These are phyloP conservation scores for Pseudogymnoascus sp. DNA, from an alignment of 2,329 filamentous ascomycete genomes.

Conservation along the genomic window DNA sequence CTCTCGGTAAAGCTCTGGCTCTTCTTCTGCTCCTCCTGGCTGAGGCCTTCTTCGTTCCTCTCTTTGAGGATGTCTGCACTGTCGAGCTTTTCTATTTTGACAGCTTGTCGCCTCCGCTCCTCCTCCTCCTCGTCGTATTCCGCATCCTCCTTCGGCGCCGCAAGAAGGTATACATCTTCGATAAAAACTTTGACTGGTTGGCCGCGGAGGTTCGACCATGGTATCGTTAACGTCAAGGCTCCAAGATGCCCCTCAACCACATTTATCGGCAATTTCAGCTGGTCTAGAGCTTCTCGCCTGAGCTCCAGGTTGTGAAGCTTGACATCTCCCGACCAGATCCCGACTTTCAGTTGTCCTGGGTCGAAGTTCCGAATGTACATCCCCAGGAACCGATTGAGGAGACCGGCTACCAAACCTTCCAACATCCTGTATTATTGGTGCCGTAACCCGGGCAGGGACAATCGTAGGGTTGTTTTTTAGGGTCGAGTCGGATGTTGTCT, in stretches of 20 bases:
- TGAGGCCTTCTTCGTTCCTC: slow-evolving; percentile 84
- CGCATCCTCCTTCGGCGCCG: slow-evolving; percentile 89
- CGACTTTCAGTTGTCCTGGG: slow-evolving; percentile 92
- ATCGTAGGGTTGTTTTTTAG: not conserved
- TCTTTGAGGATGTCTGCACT: slow-evolving; percentile 93
- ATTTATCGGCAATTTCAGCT: slow-evolving; percentile 92
- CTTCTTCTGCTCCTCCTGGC: slow-evolving; percentile 90
- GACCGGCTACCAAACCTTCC: slow-evolving; percentile 89
- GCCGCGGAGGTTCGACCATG: slow-evolving; percentile 92
- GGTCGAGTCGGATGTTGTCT: not conserved
- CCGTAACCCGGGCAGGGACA: slow-evolving; percentile 65
- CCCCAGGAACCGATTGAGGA: slow-evolving; percentile 98
- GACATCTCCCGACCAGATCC: slow-evolving; percentile 98
- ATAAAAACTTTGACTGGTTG: slow-evolving; percentile 93
- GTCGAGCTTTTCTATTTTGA: slow-evolving; percentile 98
- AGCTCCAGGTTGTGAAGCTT: slow-evolving; percentile 89
- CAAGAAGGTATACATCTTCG: slow-evolving; percentile 91
- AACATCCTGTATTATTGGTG: slow-evolving; percentile 65
- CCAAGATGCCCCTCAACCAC: slow-evolving; percentile 93
- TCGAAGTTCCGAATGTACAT: slow-evolving; percentile 99
- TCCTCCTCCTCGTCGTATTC: slow-evolving; percentile 92
- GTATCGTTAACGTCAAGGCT: slow-evolving; percentile 83
- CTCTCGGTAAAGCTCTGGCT: slow-evolving; percentile 97
- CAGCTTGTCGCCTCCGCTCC: slow-evolving; percentile 71
- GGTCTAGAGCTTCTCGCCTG: slow-evolving; percentile 88